Evolutionary conservation across 768 basidiomycete species (phyloP), one percentile per base, ranked within the genome.

Genomic region (Suillus brevipes): DNA sequence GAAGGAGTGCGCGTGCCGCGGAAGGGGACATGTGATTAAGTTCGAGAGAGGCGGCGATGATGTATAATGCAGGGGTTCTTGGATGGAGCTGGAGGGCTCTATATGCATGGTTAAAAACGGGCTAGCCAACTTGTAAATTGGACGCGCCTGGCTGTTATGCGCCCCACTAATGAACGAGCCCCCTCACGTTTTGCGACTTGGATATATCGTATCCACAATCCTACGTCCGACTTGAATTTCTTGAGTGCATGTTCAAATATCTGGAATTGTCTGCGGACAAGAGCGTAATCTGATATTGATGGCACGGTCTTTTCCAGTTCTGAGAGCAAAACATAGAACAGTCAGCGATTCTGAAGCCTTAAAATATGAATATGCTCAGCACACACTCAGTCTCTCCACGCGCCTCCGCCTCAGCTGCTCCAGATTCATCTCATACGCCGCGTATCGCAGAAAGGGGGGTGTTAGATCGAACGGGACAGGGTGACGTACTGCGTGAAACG

Each of bases 1-100:
- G 92, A 50, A 98, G 82, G 47, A 96, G 80, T 42, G 89, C 84
- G 36, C 95, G 90, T 12, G 95, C 94, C 0, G 91, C 85, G n/a
- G 89, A 84, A 3, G 91, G 88, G 4, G 90, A 89, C 53, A 82
- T 81, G 58, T 89, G 86, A 1, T 86, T 84, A 42, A 96, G 80
- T 73, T 97, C 93, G 74, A 96, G 93, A 28, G 85, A 83, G 4
- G 95, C 93, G 3, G 91, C 90, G 25, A 96, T 80, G 64, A 97
- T 88, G 77, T 95, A 97, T 42, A 97, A 81, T 28, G 85, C 80
- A 3, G 92, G 84, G 18, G 84, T 84, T 67, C 86, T 87, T 9
- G 95, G 95, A 73, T 96, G 95, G 56, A 96, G 80, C 77, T 94
- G 93, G 28, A 97, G 78, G 5, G 95, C 95, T 67, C 94, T 95